These are phyloP conservation scores for Elsinoe necatrix DNA, from an alignment of 2,329 filamentous ascomycete species.

Conservation along the genomic window DNA sequence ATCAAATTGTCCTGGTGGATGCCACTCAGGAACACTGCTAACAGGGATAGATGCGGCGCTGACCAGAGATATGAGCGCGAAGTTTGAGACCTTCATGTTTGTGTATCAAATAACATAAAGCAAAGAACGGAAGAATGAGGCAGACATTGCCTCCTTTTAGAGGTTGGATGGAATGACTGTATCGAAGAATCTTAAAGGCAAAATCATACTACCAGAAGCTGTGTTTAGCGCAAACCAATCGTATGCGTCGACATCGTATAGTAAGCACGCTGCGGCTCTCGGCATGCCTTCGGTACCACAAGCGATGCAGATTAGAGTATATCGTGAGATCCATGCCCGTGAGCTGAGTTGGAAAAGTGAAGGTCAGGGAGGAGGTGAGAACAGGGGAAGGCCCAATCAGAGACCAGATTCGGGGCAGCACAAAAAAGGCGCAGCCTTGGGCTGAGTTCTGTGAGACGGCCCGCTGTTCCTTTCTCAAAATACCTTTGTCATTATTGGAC, in stretches of 20 bases:
- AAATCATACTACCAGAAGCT: neutral
- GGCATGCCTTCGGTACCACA: neutral
- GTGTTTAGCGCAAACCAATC: neutral
- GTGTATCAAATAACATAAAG: neutral
- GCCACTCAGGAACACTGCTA: neutral
- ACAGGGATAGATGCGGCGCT: neutral
- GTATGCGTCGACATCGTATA: neutral
- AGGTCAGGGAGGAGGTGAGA: neutral
- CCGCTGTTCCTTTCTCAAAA: neutral
- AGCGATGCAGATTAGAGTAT: neutral
- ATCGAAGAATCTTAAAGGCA: neutral
- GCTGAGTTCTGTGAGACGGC: neutral
- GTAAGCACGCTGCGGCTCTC: neutral
- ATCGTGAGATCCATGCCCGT: neutral
- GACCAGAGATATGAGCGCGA: neutral
- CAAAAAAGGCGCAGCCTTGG: neutral
- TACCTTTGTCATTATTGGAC: neutral
- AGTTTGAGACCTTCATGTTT: neutral
- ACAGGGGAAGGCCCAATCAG: neutral
- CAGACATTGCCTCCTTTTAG: neutral
- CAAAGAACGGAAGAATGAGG: neutral
- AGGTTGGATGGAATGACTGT: neutral
- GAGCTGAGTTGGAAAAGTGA: neutral
- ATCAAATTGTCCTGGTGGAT: slow-evolving; percentile 8
- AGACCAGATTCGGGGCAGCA: neutral